Conservation (phyloP, 768 basidiomycete genomes). For the Dentipellis sp. region DNA sequence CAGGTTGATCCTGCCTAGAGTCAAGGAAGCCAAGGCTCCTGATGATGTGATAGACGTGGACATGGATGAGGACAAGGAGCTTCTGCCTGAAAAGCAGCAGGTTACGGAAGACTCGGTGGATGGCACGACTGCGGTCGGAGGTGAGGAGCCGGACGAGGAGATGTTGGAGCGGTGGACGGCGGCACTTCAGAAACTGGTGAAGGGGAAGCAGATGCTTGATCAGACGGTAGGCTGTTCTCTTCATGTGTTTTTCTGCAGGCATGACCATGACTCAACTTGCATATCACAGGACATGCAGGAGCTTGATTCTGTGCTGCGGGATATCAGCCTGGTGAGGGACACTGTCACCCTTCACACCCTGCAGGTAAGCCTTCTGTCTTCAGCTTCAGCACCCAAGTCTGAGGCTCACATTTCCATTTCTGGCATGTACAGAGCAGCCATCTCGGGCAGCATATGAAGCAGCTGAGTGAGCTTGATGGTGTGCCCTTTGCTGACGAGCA, state of each 20-base stretch:
- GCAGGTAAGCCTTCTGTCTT: no score
- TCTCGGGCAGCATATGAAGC: not conserved
- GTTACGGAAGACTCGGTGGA: not conserved
- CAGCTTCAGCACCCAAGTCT: no score
- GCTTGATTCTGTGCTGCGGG: not conserved
- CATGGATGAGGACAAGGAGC: not conserved
- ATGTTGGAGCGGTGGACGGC: not conserved
- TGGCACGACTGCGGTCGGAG: not conserved
- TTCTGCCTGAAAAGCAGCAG: not conserved
- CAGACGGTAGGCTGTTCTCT: not conserved
- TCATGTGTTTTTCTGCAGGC: not conserved
- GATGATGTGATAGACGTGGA: no score
- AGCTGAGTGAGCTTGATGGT: not conserved
- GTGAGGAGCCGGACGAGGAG: not conserved
- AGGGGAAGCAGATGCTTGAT: not conserved
- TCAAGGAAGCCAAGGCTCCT: no score
- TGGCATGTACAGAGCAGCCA: not conserved
- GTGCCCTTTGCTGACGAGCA: not conserved
- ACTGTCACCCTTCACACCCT: not conserved
- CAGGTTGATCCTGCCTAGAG: no score
- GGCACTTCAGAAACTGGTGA: not conserved
- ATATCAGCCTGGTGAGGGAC: not conserved
- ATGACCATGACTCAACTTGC: not conserved
- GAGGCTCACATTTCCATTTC: no score
- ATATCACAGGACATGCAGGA: not conserved